Conservation (phyloP, 208 protist genomes). For the Leptomonas pyrrhocoris region DNA sequence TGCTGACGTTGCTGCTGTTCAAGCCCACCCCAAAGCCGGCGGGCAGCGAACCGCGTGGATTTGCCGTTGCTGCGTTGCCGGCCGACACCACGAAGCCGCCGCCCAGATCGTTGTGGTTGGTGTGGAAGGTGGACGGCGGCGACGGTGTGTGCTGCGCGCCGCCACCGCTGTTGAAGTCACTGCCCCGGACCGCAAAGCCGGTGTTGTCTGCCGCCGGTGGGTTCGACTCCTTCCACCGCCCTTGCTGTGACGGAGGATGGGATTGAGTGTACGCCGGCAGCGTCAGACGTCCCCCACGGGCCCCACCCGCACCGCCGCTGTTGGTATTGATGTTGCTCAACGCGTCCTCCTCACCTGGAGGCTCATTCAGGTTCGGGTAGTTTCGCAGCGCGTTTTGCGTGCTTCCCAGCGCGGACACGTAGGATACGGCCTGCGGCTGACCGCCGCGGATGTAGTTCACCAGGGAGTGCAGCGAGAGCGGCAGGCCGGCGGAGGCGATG, state of each 20-base stretch:
- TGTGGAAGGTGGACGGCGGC: not conserved
- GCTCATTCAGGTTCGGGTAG: conserved; percentile 56
- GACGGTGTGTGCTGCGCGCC: not conserved
- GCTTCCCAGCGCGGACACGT: conserved; percentile 21
- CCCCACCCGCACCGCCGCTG: not conserved
- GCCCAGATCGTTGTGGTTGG: not conserved
- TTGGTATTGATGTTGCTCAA: conserved; percentile 1
- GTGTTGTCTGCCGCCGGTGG: not conserved
- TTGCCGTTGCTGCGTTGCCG: not conserved
- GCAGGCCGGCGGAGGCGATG: conserved; percentile 67
- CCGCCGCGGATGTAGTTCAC: conserved; percentile 61
- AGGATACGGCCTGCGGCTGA: conserved; percentile 35
- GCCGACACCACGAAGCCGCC: conserved; percentile 22
- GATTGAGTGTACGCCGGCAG: conserved; percentile 12
- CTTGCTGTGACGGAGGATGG: not conserved
- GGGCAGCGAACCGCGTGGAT: not conserved
- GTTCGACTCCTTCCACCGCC: not conserved
- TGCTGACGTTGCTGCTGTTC: not conserved
- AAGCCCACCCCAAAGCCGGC: not conserved
- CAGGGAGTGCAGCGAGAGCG: conserved; percentile 50
- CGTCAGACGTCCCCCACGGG: not conserved
- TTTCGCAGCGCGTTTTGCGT: conserved; percentile 40
- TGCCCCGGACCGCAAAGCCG: conserved; percentile 8
- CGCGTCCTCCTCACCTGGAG: conserved; percentile 24
- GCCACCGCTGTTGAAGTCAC: not conserved